phyloP scores from a whole-genome alignment of 2,329 filamentous ascomycete species.

The Colletotrichum gigasporum region DNA sequence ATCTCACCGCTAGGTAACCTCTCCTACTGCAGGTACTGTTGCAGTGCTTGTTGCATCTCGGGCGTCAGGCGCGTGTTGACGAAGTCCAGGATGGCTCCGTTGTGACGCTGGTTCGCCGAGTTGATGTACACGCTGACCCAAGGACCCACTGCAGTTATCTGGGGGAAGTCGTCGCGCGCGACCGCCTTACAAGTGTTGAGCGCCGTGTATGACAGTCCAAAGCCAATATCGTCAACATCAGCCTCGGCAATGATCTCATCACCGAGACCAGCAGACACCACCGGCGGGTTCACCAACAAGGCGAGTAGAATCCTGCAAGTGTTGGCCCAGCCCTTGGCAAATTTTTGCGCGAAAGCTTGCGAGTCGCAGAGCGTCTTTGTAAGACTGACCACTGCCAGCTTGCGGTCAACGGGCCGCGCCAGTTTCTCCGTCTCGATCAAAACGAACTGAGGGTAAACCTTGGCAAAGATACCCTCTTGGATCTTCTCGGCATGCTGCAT shows the following conservation, averaged over 20 bases:
- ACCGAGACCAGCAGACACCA: conserved; percentile 69
- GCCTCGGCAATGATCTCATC: conserved; percentile 85
- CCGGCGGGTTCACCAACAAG: conserved; percentile 86
- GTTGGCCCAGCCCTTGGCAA: conserved; percentile 89
- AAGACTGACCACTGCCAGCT: conserved; percentile 90
- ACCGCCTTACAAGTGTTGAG: conserved; percentile 88
- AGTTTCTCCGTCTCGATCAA: conserved; percentile 90
- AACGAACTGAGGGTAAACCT: conserved; percentile 87
- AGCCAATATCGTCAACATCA: conserved; percentile 93
- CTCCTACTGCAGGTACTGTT: conserved; percentile 57
- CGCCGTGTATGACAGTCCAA: conserved; percentile 93
- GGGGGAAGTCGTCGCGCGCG: conserved; percentile 82
- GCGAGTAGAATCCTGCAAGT: conserved; percentile 91
- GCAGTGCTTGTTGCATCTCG: conserved; percentile 65
- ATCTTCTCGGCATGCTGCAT: conserved; percentile 84
- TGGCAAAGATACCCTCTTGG: conserved; percentile 81
- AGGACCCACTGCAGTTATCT: conserved; percentile 81
- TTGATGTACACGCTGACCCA: conserved; percentile 87
- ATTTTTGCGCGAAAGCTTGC: conserved; percentile 81
- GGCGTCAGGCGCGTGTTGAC: conserved; percentile 75
- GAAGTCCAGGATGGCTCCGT: conserved; percentile 75
- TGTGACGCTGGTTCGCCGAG: conserved; percentile 78
- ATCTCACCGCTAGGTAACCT: conserved; percentile 9
- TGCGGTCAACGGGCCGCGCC: conserved; percentile 87
- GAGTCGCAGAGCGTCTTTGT: conserved; percentile 93